Evolutionary conservation across 768 basidiomycete species (phyloP), one percentile per base, ranked within the genome.

Genomic region (Cystobasidiopsis lactophilus): DNA sequence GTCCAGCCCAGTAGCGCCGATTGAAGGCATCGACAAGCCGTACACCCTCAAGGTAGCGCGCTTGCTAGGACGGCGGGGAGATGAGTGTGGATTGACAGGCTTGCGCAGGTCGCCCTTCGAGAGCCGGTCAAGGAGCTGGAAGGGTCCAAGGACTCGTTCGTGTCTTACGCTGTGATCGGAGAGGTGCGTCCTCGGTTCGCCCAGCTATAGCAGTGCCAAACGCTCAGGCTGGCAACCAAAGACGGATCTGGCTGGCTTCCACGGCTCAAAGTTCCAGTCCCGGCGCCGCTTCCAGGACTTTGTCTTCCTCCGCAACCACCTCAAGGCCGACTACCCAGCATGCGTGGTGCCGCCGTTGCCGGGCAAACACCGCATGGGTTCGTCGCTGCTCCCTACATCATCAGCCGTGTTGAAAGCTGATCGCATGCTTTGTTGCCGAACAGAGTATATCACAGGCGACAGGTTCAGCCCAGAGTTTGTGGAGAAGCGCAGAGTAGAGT

Each of bases 401-500:
- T n/a, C n/a, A n/a, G n/a, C n/a, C n/a, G n/a, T n/a, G n/a, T 23
- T 27, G 0, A 35, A 26, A 18, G 46, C 37, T 16, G 40, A 23
- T 41, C 37, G 39, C 27, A 11, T 18, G 29, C 14, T 37, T 47
- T 23, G 24, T 31, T 41, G 39, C 24, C 39, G 33, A 26, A 33
- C 57, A 93, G 93, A 96, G 67, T 98, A 98, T 65, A 76, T 98
- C 52, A 95, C 91, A 26, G 93, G 93, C 13, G 93, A 96, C 68
- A 74, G 93, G 56, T 98, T 98, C 68, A 86, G 86, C 59, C 79
- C 82, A 9, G 93, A 96, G 62, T 98, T 98, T 61, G 83, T 96
- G 75, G 91, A 98, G 66, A 77, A 83, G 39, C 74, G 93, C 58
- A 74, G 89, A 3, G 39, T 51, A 38, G 63, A 63, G 62, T 60